Evolutionary conservation across 192 early-diverging fungal genomes (phyloP).

Genomic region (Lunasporangiospora selenospora): DNA sequence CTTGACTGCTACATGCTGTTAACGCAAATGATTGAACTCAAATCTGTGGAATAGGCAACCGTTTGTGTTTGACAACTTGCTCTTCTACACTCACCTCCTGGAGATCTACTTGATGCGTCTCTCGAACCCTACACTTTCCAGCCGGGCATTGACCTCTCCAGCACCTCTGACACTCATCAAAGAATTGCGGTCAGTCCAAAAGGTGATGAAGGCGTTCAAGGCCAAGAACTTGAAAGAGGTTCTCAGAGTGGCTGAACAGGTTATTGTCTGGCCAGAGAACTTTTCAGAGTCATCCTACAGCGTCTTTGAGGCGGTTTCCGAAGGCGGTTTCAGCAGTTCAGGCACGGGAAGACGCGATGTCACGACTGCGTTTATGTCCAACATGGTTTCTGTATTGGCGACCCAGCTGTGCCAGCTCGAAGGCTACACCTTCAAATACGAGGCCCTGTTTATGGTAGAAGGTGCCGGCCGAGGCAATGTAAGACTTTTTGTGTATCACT

Average conservation of each 20-base stretch:
- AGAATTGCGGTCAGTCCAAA: conserved; percentile 35
- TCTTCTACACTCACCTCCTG: conserved; percentile 34
- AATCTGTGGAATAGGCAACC: conserved; percentile 49
- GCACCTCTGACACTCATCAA: conserved; percentile 21
- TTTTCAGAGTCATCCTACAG: conserved; percentile 28
- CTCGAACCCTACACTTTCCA: conserved; percentile 20
- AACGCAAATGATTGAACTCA: too few species aligned
- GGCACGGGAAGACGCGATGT: conserved; percentile 17
- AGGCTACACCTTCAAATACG: conserved; percentile 25
- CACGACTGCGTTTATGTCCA: conserved; percentile 20
- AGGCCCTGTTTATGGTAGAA: conserved; percentile 35
- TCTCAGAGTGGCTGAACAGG: conserved; percentile 38
- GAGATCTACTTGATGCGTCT: conserved; percentile 31
- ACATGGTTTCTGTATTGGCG: conserved; percentile 19
- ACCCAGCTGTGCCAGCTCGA: conserved; percentile 31
- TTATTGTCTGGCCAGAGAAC: conserved; percentile 32
- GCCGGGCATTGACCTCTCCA: conserved; percentile 4
- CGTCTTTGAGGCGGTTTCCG: conserved; percentile 21
- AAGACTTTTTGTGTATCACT: neutral
- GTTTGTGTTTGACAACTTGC: conserved; percentile 38
- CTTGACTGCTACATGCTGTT: too few species aligned
- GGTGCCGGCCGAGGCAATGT: conserved; percentile 29
- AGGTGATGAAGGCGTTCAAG: conserved; percentile 33
- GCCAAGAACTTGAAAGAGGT: conserved; percentile 37
- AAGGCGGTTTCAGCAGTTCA: neutral